phyloP scores from a whole-genome alignment of 202 grass and related monocot genomes.

The Miscanthus sacchariflorus region DNA sequence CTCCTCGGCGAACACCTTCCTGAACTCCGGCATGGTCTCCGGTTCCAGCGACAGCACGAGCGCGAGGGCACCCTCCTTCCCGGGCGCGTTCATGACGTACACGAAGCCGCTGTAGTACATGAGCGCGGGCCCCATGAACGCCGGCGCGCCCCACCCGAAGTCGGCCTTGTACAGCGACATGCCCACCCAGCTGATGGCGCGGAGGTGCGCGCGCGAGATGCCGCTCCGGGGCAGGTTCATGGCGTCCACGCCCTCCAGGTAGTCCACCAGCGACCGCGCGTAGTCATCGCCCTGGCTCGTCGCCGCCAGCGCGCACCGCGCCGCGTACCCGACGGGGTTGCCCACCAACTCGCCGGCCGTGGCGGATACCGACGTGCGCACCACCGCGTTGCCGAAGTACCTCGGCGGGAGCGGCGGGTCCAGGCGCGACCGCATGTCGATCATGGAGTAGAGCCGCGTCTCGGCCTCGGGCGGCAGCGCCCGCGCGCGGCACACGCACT shows the following conservation, averaged over 20 bases:
- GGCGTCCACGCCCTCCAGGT: conserved; percentile 52
- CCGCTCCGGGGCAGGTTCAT: conserved; percentile 47
- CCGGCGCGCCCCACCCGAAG: conserved; percentile 75
- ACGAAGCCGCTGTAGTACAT: conserved; percentile 72
- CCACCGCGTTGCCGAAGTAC: conserved; percentile 71
- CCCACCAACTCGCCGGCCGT: conserved; percentile 47
- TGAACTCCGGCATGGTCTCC: conserved; percentile 58
- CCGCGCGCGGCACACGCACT: conserved; percentile 60
- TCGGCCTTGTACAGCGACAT: conserved; percentile 62
- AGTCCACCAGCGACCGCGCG: conserved; percentile 65
- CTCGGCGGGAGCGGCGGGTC: conserved; percentile 58
- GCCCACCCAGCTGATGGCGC: conserved; percentile 72
- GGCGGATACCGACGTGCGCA: conserved; percentile 49
- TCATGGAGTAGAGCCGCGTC: conserved; percentile 69
- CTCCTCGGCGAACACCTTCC: conserved; percentile 58
- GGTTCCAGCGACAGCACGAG: conserved; percentile 54
- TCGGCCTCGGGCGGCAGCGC: conserved; percentile 28
- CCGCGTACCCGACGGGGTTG: conserved; percentile 14
- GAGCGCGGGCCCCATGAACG: conserved; percentile 65
- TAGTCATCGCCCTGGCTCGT: conserved; percentile 56
- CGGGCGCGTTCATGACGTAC: conserved; percentile 59
- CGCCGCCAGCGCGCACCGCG: conserved; percentile 18
- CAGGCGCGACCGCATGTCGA: conserved; percentile 59
- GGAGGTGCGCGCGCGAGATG: conserved; percentile 48
- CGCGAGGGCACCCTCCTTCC: conserved; percentile 41